Base-by-base conservation (phyloP, 2,329 filamentous ascomycete genomes). In the Pyricularia pennisetigena region DNA sequence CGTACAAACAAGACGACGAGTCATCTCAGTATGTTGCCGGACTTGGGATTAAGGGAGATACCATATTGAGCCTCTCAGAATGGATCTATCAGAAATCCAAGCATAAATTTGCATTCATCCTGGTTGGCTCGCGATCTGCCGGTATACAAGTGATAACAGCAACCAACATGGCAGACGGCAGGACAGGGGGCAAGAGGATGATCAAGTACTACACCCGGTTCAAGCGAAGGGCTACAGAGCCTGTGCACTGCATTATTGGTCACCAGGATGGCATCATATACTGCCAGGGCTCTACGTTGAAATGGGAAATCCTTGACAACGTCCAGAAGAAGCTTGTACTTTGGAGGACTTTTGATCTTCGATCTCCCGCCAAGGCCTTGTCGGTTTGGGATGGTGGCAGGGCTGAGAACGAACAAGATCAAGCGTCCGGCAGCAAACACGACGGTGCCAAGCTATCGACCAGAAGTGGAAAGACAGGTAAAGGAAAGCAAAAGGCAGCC, bases 31-130 rank as follows among this genome's bases (percentile, higher is more conserved):
- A 83, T 68, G 83, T 89, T 32, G 82, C 81, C 20, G 83, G 84
- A 3, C 78, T 93, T 20, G 85, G 85, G 1, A 82, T 85, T 63
- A 71, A 77, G 0, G 84, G 84, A 0, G 88, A 90, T 70, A 82
- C 81, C 57, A 84, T 93, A 1, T 81, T 86, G 62, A 82, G 85
- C 0, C 75, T 93, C 8, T 76, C 83, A 1, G 87, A 91, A 70
- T 93, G 90, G 90, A 75, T 81, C 5, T 87, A 85, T 70, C 77
- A 80, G 35, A 85, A 85, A 68, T 81, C 85, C 54, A 81, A 80
- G n/a, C 85, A 83, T 68, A 82, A 78, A 0, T 90, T 89, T 76
- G 82, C 85, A 1, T 90, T 88, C 73, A 80, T 92, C 35, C 81
- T 92, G 16, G 82, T 90, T 12, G 59, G 59, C 14, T 29, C 23